A percentile compares a stretch with the other conserved stretches of the same genome.
phyloP scores from a whole-genome alignment of 441 rosid genomes.

The Croton setiger region DNA sequence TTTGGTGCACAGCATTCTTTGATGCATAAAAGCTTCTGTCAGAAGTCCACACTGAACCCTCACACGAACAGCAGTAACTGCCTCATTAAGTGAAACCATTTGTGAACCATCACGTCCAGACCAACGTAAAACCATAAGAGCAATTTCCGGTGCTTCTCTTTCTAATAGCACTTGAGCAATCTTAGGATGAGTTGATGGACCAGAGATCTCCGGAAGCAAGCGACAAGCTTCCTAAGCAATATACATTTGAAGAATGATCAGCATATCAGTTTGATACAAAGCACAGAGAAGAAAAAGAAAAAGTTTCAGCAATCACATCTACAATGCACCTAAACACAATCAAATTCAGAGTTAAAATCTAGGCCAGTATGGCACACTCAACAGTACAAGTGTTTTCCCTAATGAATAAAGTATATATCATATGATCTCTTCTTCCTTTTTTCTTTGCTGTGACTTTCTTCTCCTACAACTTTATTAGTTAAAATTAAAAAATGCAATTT shows the following conservation, averaged over 20 bases:
- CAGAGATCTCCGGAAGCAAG: slow-evolving; percentile 87
- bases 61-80: slow-evolving; percentile 77
- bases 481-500: no score
- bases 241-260: slow-evolving; percentile 27
- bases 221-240: slow-evolving; percentile 67
- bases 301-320: neutral
- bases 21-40: slow-evolving; percentile 89
- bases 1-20: slow-evolving; percentile 69
- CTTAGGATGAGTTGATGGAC: slow-evolving; percentile 79
- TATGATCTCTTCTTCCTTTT: neutral
- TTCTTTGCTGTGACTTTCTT: no score
- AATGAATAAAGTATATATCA: neutral
- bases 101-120: slow-evolving; percentile 77
- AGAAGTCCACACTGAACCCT: slow-evolving; percentile 88
- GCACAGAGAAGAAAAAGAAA: neutral
- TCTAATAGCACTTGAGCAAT: slow-evolving; percentile 85
- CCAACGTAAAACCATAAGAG: slow-evolving; percentile 87
- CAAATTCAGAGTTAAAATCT: neutral
- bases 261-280: slow-evolving; percentile 11
- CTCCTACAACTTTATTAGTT: no score
- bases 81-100: slow-evolving; percentile 65
- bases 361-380: neutral
- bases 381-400: neutral
- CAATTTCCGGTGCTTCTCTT: slow-evolving; percentile 72
- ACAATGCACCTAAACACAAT: neutral